These are phyloP conservation scores for Hemisphaericaspora nanyangensis DNA, from an alignment of 805 yeast species.

Conservation along the genomic window DNA sequence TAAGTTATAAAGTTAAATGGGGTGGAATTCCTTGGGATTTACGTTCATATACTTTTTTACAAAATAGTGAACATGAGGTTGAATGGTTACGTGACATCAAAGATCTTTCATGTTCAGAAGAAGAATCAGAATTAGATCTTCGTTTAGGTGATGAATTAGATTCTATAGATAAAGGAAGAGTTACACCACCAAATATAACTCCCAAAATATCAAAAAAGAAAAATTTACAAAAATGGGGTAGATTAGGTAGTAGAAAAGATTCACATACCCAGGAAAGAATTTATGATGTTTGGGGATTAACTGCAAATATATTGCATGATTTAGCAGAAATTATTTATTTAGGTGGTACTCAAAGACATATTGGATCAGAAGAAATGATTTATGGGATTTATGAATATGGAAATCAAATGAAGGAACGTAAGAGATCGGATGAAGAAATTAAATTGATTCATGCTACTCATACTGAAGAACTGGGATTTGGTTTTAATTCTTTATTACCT, in stretches of 20 bases:
- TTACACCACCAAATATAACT: conserved; percentile 4
- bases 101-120: conserved; percentile 54
- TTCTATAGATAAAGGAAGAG: conserved; percentile 8
- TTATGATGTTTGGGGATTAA: conserved; percentile 79
- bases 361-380: conserved; percentile 68
- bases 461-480: conserved; percentile 25
- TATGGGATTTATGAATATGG: conserved; percentile 52
- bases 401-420: conserved; percentile 46
- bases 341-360: conserved; percentile 12
- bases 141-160: conserved; percentile 13
- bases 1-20: conserved; percentile 49
- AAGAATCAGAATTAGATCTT: conserved; percentile 11
- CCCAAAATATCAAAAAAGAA: conserved; percentile 8
- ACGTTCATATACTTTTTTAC: conserved; percentile 59
- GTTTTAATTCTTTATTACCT: conserved; percentile 45
- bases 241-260: conserved; percentile 35
- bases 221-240: conserved; percentile 33
- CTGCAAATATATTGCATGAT: conserved; percentile 76
- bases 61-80: conserved; percentile 50
- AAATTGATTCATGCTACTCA: conserved; percentile 40
- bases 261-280: conserved; percentile 41
- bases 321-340: conserved; percentile 52
- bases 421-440: conserved; percentile 52
- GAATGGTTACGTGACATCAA: conserved; percentile 57
- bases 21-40: conserved; percentile 69